Evolutionary conservation across 192 early-diverging fungal species (phyloP).

Genomic region (Entomortierella beljakovae): DNA sequence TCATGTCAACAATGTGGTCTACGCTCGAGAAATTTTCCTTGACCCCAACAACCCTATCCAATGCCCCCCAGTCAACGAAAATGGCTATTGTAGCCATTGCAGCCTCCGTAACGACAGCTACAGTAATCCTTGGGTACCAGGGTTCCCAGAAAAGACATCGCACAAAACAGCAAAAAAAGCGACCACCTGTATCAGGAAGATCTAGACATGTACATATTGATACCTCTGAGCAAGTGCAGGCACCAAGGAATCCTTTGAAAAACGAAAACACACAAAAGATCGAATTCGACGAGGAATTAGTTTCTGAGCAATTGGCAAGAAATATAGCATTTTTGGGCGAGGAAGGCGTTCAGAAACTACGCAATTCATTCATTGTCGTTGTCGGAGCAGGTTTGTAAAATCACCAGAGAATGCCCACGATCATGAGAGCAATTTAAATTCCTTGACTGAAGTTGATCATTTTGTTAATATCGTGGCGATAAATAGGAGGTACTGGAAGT

Average conservation of each 20-base stretch:
- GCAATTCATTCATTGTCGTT: constrained; percentile 89
- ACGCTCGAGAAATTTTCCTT: constrained; percentile 6
- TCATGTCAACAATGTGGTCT: constrained; percentile 13
- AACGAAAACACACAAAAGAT: background rate
- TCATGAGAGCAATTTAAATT: background rate
- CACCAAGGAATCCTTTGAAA: background rate
- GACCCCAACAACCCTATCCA: background rate
- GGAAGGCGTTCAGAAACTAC: constrained; percentile 78
- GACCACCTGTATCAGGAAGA: too few relatives aligned
- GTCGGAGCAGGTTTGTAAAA: constrained; percentile 78
- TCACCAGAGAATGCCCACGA: background rate
- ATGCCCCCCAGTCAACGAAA: constrained; percentile 37
- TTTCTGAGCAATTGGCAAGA: constrained; percentile 88
- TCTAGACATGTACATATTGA: too few relatives aligned
- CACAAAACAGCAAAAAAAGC: constrained; percentile 65
- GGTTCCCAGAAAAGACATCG: constrained; percentile 57
- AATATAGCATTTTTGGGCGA: constrained; percentile 93
- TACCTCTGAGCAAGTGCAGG: too few relatives aligned
- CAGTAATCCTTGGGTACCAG: constrained; percentile 67
- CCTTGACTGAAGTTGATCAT: background rate
- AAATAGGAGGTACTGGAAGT: constrained; percentile 84
- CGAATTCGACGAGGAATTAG: constrained; percentile 72
- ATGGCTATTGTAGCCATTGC: constrained; percentile 65
- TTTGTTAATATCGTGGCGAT: background rate
- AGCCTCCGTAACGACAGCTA: constrained; percentile 72